phyloP scores from a whole-genome alignment of 192 early-diverging fungal species.

The Coemansia sp. region DNA sequence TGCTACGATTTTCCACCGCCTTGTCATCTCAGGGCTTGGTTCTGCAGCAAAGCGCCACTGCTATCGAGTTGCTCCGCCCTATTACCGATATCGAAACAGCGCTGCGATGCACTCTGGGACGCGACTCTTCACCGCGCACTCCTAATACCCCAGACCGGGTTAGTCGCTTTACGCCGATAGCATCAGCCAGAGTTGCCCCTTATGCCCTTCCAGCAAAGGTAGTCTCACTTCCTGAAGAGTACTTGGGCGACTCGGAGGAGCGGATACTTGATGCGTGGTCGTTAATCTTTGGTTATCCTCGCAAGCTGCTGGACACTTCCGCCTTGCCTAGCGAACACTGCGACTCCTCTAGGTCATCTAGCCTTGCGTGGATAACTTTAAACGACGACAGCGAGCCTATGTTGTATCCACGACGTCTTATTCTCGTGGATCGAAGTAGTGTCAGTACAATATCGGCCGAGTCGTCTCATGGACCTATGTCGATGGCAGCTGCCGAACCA shows the following conservation, averaged over 20 bases:
- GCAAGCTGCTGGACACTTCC: constrained; percentile 2
- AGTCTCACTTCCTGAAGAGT: constrained; percentile 18
- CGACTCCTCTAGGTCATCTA: constrained; percentile 1
- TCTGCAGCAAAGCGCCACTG: constrained; percentile 28
- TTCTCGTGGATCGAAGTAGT: constrained; percentile 10
- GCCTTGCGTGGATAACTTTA: constrained; percentile 41
- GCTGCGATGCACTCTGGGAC: background rate
- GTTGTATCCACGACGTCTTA: constrained; percentile 44
- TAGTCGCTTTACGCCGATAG: background rate
- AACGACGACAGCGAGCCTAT: constrained; percentile 20
- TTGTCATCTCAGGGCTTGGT: constrained; percentile 18
- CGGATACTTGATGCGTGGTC: constrained; percentile 36
- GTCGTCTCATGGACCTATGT: background rate
- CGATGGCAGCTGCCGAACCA: background rate
- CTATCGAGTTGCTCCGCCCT: constrained; percentile 5
- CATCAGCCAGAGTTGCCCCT: constrained; percentile 29
- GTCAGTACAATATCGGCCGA: background rate
- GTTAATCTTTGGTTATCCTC: constrained; percentile 35
- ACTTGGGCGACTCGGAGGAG: constrained; percentile 27
- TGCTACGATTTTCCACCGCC: constrained; percentile 5
- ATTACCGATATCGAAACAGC: background rate
- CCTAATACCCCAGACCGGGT: background rate
- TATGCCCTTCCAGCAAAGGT: constrained; percentile 29
- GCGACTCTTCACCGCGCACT: background rate
- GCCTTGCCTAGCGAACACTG: background rate